phyloP scores from a whole-genome alignment of 768 basidiomycete species.

The Rhodosporidiobolus odoratus region DNA sequence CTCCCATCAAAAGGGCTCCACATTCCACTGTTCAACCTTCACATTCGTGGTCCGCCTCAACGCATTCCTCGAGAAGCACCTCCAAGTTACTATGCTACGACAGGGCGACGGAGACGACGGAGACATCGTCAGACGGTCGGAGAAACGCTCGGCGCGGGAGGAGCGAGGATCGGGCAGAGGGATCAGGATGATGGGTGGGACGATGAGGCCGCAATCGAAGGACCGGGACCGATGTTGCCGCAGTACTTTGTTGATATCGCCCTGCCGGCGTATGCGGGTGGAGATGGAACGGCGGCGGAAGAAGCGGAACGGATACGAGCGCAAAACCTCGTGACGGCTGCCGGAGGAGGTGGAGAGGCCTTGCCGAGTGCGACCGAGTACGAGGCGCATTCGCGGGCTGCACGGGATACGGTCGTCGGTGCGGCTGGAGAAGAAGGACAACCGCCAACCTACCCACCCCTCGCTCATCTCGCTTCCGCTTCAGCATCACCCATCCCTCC shows the following conservation, averaged over 20 bases:
- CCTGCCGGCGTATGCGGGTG: background rate
- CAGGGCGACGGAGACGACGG: background rate
- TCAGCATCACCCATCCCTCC: background rate
- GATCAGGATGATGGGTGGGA: conserved; percentile 29
- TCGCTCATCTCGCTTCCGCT: background rate
- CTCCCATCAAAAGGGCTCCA: conserved; percentile 26
- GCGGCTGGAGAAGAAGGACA: background rate
- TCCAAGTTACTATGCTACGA: background rate
- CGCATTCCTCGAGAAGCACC: background rate
- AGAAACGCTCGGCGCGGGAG: conserved; percentile 26
- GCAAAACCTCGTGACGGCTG: background rate
- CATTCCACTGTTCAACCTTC: conserved; percentile 1
- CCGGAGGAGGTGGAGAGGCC: background rate
- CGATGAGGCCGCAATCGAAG: background rate
- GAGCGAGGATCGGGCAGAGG: conserved; percentile 4
- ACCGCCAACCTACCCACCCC: background rate
- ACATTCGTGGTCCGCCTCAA: conserved; percentile 12
- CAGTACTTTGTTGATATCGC: conserved; percentile 4
- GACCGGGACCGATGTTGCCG: background rate
- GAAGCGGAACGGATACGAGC: conserved; percentile 19
- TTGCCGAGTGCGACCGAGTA: conserved; percentile 8
- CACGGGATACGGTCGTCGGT: background rate
- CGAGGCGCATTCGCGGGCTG: conserved; percentile 4
- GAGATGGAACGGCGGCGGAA: background rate
- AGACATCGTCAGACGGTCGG: conserved; percentile 22